phyloP scores from a whole-genome alignment of 2,329 filamentous ascomycete genomes.

The Periconia sp. region DNA sequence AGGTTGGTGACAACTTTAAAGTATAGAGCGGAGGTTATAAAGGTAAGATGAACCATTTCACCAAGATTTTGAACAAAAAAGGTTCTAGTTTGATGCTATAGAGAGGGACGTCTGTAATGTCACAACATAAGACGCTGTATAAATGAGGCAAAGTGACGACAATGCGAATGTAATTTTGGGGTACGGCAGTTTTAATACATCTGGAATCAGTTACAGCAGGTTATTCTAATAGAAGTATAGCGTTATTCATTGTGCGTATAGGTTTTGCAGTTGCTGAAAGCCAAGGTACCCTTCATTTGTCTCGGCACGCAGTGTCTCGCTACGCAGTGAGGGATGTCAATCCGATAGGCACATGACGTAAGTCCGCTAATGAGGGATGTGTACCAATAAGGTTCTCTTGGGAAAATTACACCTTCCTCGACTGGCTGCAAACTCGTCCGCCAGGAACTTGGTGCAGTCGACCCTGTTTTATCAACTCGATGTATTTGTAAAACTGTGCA shows the following conservation, averaged over 20 bases:
- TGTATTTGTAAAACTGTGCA: no score
- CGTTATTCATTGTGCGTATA: conserved; percentile 2
- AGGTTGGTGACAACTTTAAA: no score
- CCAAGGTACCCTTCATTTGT: conserved; percentile 4
- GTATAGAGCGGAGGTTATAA: neutral
- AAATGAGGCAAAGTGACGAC: neutral
- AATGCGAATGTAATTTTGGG: neutral
- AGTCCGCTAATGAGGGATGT: no score
- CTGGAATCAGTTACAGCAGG: conserved; percentile 1
- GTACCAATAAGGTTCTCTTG: no score
- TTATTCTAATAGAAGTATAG: neutral
- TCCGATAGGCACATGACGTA: no score
- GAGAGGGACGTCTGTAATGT: neutral
- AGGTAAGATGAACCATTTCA: conserved; percentile 1
- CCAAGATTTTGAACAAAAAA: conserved; percentile 3
- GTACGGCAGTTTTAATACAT: neutral
- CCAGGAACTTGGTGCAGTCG: no score
- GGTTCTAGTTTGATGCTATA: neutral
- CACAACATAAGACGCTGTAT: no score
- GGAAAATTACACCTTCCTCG: no score
- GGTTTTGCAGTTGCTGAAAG: conserved; percentile 2
- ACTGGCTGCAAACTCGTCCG: no score
- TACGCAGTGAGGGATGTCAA: conserved; percentile 4
- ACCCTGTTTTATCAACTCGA: no score
- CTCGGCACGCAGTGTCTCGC: conserved; percentile 5